Evolutionary conservation across 306 rosid species (phyloP).

Genomic region (Medicago truncatula): MtrunA17r5.0-ANR NC_053046.1:11676001-11676500

Average conservation of each 20-base stretch:
- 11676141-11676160: conserved; percentile 46
- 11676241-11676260: conserved; percentile 60
- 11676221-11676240: conserved; percentile 68
- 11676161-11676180: conserved; percentile 42
- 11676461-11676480: conserved; percentile 63
- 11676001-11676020: conserved; percentile 15
- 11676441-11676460: conserved; percentile 56
- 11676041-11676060: conserved; percentile 1
- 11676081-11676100: conserved; percentile 52
- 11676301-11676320: conserved; percentile 57
- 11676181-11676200: conserved; percentile 36
- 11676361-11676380: conserved; percentile 38
- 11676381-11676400: conserved; percentile 52
- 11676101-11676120: conserved; percentile 65
- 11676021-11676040: conserved; percentile 1
- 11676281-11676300: conserved; percentile 61
- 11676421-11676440: conserved; percentile 45
- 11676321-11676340: conserved; percentile 50
- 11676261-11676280: conserved; percentile 53
- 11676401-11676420: conserved; percentile 48
- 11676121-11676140: conserved; percentile 63
- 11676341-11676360: conserved; percentile 51
- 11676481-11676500: conserved; percentile 59
- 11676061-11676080: conserved; percentile 43
- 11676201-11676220: conserved; percentile 66